Evolutionary conservation across 345 rosid genomes (phyloP), one percentile per base, ranked within the genome.

Genomic region (Gossypium anomalum): DNA sequence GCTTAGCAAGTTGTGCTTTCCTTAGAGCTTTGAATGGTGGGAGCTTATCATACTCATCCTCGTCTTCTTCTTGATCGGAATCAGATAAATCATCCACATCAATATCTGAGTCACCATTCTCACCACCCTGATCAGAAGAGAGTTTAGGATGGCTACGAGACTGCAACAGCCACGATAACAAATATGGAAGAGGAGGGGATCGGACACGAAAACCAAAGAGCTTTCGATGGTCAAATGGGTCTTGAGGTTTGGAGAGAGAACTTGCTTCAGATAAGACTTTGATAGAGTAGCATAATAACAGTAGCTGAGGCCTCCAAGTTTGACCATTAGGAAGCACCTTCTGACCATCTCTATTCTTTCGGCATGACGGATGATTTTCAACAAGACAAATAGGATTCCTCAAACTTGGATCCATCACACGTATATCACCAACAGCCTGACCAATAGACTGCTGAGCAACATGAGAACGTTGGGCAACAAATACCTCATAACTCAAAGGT

Each of bases 321-420:
- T 91, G 97, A 63, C 98, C 97, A 43, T 92, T 92, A 2, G 97
- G 97, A 38, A 92, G 97, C 77, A 92, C 92, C 83, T 94, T 94
- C 61, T 85, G 87, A 11, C 97, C 93, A 67, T 94, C 97, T 77
- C 97, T 83, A 56, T 92, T 92, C 89, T 87, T 92, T 23, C 93
- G 83, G 77, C 97, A 92, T 25, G 91, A 87, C 10, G 89, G 88
- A 72, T 94, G 97, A 81, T 94, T 94, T 87, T 94, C 97, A 77
- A 86, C 93, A 38, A 92, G 92, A 59, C 92, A 86, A 80, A 92
- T 91, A 0, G 97, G 98, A 84, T 90, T 91, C 95, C 87, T 88
- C 87, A 88, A 78, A 81, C 90, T 89, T 6, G 95, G 97, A 76
- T 87, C 89, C 97, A 94, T 92, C 78, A 94, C 77, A 22, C 97